Evolutionary conservation across 352 stramenopile species (phyloP).

Genomic region (Globisporangium cylindrosporum): DNA sequence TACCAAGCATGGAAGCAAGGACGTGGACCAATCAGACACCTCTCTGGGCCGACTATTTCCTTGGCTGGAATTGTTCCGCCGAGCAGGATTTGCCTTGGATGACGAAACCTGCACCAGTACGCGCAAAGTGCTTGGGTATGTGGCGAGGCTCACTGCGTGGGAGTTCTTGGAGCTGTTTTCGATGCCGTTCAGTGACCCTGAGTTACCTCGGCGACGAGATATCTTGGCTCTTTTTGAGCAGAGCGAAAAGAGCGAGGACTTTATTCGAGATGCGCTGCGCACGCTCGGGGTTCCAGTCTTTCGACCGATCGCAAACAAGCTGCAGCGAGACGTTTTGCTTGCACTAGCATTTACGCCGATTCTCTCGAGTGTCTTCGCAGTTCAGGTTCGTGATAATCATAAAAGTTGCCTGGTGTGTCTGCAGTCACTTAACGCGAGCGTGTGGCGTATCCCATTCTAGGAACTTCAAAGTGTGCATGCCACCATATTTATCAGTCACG

Average conservation of each 20-base stretch:
- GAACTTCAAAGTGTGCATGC: conserved; percentile 61
- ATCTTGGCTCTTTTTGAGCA: conserved; percentile 64
- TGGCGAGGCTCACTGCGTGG: conserved; percentile 50
- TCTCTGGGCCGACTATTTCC: conserved; percentile 36
- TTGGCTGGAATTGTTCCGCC: conserved; percentile 72
- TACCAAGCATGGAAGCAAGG: conserved; percentile 13
- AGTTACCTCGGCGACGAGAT: conserved; percentile 53
- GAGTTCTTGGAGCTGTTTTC: conserved; percentile 83
- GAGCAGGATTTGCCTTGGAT: conserved; percentile 46
- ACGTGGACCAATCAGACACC: neutral
- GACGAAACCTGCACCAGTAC: conserved; percentile 45
- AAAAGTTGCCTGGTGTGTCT: neutral
- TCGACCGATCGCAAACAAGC: conserved; percentile 31
- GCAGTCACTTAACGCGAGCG: neutral
- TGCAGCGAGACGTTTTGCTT: conserved; percentile 43
- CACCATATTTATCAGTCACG: conserved; percentile 51
- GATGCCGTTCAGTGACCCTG: conserved; percentile 66
- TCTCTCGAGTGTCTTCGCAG: conserved; percentile 74
- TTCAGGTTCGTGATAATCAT: conserved; percentile 48
- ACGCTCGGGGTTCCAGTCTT: conserved; percentile 52
- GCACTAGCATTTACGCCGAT: conserved; percentile 68
- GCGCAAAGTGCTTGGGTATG: conserved; percentile 37
- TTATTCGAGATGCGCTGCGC: conserved; percentile 45
- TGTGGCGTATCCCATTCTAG: conserved; percentile 22
- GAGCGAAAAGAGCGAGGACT: conserved; percentile 54